Conservation (phyloP, 176 grass and related monocot species). For the Carex scoparia region DNA sequence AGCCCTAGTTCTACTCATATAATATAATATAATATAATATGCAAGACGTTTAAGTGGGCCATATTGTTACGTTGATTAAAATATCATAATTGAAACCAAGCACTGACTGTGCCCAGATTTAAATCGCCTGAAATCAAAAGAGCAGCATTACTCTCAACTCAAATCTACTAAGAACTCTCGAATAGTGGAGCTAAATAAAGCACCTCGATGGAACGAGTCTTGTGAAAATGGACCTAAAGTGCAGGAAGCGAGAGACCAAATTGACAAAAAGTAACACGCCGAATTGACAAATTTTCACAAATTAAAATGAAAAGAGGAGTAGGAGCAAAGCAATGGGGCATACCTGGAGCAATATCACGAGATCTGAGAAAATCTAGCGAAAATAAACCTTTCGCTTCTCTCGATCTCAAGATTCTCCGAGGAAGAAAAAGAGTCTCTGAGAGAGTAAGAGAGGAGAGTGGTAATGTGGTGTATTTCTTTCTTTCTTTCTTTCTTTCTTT, state of each 20-base stretch:
- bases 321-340: not conserved
- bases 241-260: not conserved
- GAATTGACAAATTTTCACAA: not conserved
- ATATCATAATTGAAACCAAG: not conserved
- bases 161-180: not conserved
- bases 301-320: not conserved
- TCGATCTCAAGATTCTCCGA: slow-evolving; percentile 7
- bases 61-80: not conserved
- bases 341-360: slow-evolving; percentile 8
- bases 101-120: not conserved
- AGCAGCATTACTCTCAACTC: not conserved
- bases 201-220: not conserved
- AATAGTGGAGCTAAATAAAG: not conserved
- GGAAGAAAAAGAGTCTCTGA: not conserved
- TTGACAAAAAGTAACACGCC: not conserved
- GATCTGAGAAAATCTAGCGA: slow-evolving; percentile 5
- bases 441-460: not conserved
- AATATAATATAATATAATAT: not conserved
- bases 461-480: not conserved
- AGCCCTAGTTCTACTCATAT: too few species aligned
- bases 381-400: not conserved
- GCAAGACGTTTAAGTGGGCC: not conserved
- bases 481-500: not conserved
- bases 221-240: not conserved
- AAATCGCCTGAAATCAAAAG: not conserved